phyloP scores from a whole-genome alignment of 2,329 filamentous ascomycete genomes.

The Fusarium chuoi region DNA sequence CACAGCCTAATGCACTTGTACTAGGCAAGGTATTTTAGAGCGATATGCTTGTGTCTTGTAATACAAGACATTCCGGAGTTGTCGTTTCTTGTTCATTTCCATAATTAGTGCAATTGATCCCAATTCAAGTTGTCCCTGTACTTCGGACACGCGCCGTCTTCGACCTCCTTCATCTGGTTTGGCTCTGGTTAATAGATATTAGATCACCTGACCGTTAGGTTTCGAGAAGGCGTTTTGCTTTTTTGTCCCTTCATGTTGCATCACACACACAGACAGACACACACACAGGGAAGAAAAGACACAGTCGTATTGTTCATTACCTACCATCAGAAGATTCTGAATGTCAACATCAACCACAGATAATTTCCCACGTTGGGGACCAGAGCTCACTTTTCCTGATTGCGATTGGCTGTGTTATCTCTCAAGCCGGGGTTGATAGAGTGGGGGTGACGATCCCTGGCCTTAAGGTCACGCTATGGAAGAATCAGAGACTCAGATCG shows the following conservation, averaged over 20 bases:
- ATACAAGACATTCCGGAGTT: conserved; percentile 7
- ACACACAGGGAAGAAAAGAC: neutral
- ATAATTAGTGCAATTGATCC: conserved; percentile 3
- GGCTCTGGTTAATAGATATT: neutral
- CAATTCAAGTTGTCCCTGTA: neutral
- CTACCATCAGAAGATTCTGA: neutral
- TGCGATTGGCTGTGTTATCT: conserved; percentile 31
- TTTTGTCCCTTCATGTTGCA: conserved; percentile 7
- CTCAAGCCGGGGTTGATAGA: conserved; percentile 10
- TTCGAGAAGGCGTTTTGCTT: conserved; percentile 23
- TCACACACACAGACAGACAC: neutral
- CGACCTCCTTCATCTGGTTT: neutral
- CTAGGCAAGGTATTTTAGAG: neutral
- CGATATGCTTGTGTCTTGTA: neutral
- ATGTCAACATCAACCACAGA: conserved; percentile 25
- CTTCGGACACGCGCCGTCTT: neutral
- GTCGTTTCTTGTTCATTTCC: conserved; percentile 5
- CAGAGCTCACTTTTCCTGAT: neutral
- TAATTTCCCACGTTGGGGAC: conserved; percentile 43
- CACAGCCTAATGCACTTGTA: neutral
- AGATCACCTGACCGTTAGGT: neutral
- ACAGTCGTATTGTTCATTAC: neutral
- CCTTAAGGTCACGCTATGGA: conserved; percentile 9
- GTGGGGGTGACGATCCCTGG: conserved; percentile 25
- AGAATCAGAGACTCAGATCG: conserved; percentile 9